Base-by-base conservation (phyloP, 257 asterid species). In the Verbena officinalis region DNA sequence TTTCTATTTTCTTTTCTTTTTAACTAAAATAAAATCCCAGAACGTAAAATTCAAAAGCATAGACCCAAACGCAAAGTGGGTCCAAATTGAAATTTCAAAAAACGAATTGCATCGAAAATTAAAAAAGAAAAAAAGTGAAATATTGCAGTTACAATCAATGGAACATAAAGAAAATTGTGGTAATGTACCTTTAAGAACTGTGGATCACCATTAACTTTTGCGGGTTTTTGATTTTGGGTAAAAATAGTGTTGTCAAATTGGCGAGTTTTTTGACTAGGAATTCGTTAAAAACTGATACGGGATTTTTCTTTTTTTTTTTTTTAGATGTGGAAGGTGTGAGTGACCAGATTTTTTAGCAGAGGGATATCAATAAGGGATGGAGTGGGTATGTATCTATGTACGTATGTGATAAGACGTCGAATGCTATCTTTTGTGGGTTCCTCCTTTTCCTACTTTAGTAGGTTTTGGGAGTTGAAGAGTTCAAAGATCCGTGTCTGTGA, bases 391-490 rank as follows among this genome's bases (percentile, higher is more conserved):
- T 52, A 20, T 44, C 67, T 63, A 60, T 36, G 62, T 75, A 55
- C 55, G 67, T 70, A 66, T 78, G 83, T 63, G 67, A 78, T 78
- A 75, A 86, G 86, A n/a, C n/a, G n/a, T n/a, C n/a, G n/a, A n/a
- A n/a, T n/a, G n/a, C n/a, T n/a, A n/a, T n/a, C n/a, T n/a, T n/a
- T n/a, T n/a, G n/a, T n/a, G n/a, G n/a, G n/a, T n/a, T n/a, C n/a
- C n/a, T n/a, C n/a, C n/a, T n/a, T n/a, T n/a, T n/a, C n/a, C n/a
- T n/a, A n/a, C n/a, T n/a, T n/a, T n/a, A n/a, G n/a, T n/a, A n/a
- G n/a, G n/a, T n/a, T n/a, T n/a, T n/a, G n/a, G n/a, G n/a, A n/a
- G n/a, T n/a, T n/a, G n/a, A n/a, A n/a, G n/a, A n/a, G n/a, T n/a
- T n/a, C n/a, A n/a, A n/a, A n/a, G n/a, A n/a, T n/a, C n/a, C n/a